phyloP scores from a whole-genome alignment of 176 grass and related monocot species.

The Lolium perenne region DNA sequence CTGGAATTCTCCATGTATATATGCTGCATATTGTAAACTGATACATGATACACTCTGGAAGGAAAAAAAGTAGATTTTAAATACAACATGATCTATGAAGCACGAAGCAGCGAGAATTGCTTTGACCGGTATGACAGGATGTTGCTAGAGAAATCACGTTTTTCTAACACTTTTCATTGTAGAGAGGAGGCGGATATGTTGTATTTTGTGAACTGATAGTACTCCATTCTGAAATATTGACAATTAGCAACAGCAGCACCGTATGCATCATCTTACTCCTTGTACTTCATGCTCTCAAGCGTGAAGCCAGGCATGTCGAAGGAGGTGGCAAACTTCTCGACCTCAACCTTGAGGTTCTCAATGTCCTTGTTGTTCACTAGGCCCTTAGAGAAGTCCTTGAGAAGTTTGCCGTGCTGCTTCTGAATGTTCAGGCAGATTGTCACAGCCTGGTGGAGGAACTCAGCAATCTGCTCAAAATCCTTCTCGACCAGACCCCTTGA shows the following conservation, averaged over 20 bases:
- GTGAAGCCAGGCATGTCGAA: conserved; percentile 89
- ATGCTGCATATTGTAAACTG: no score
- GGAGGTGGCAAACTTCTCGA: conserved; percentile 71
- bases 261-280: conserved; percentile 44
- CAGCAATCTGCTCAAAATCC: conserved; percentile 71
- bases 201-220: no score
- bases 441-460: conserved; percentile 75
- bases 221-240: neutral
- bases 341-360: conserved; percentile 54
- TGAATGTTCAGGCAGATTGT: conserved; percentile 67
- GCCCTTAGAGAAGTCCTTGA: conserved; percentile 60
- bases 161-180: no score
- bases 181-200: no score
- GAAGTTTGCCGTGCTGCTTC: conserved; percentile 69
- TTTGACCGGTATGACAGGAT: no score
- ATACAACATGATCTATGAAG: no score
- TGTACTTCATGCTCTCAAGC: conserved; percentile 80
- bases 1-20: no score
- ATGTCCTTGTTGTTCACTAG: conserved; percentile 73
- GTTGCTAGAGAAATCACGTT: no score
- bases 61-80: no score
- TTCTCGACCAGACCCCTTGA: conserved; percentile 86
- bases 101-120: no score
- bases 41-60: no score
- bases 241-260: neutral